Percentiles rank a stretch among this genome's conserved stretches.
These are phyloP conservation scores for Pseudogymnoascus sp. DNA, from an alignment of 2,329 filamentous ascomycete species.

Conservation along the genomic window DNA sequence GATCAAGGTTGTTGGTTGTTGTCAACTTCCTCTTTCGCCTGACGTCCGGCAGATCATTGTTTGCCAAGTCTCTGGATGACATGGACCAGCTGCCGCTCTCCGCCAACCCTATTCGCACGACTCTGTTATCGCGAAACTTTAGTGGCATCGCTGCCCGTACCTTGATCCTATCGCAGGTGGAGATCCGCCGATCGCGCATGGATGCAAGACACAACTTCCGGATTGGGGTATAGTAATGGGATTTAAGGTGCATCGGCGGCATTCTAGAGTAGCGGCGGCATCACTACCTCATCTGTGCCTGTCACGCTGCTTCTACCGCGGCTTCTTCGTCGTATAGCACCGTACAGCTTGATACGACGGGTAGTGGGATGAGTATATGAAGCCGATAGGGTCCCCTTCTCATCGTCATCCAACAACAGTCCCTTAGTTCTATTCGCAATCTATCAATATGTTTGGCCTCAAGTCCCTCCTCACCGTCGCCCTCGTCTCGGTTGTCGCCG, in stretches of 20 bases:
- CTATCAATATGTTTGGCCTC: neutral
- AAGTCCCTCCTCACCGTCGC: conserved; percentile 10
- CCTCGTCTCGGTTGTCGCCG: conserved; percentile 10
- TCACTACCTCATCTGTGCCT: neutral
- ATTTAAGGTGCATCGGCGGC: conserved; percentile 6
- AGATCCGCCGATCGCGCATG: neutral
- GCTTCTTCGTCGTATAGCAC: conserved; percentile 1
- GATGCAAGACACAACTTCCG: conserved; percentile 4
- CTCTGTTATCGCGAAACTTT: conserved; percentile 1
- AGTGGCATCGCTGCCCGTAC: neutral
- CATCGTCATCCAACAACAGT: neutral
- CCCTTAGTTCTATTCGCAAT: neutral
- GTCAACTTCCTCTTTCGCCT: conserved; percentile 2
- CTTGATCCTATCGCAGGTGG: neutral
- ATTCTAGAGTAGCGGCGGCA: neutral
- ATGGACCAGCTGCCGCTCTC: conserved; percentile 1
- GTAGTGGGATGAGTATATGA: neutral
- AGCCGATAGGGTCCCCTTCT: neutral
- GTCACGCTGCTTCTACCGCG: neutral
- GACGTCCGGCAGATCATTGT: neutral
- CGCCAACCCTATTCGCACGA: conserved; percentile 6
- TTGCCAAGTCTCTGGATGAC: neutral
- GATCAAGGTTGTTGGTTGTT: conserved; percentile 1
- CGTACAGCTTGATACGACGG: neutral
- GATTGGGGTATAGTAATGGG: neutral